Conservation (phyloP, 169 alveolate species). For the Eimeria tenella region DNA sequence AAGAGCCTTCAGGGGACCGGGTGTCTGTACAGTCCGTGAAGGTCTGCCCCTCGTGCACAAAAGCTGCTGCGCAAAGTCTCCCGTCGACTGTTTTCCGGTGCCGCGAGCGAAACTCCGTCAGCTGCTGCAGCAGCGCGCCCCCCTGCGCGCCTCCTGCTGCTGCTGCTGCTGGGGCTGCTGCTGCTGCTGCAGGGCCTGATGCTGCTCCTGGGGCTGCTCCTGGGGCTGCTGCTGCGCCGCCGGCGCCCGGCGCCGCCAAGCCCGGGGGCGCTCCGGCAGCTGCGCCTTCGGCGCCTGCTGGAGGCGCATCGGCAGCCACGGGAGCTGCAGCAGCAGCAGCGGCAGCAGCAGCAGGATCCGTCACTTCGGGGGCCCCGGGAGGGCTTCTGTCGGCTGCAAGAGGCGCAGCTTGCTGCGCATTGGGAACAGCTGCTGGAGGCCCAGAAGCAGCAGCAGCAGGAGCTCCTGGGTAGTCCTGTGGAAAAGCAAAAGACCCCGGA, state of each 20-base stretch:
- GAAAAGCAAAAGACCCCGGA: too few relatives aligned
- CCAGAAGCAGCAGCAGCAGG: too few relatives aligned
- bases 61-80: slow-evolving; percentile 93
- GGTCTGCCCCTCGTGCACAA: slow-evolving; percentile 91
- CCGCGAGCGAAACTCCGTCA: slow-evolving; percentile 91
- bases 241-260: background rate
- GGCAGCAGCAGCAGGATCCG: too few relatives aligned
- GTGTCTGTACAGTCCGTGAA: slow-evolving; percentile 93
- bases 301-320: background rate
- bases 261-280: background rate
- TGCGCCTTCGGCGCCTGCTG: background rate
- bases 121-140: slow-evolving; percentile 81
- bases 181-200: background rate
- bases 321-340: background rate
- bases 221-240: background rate
- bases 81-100: slow-evolving; percentile 93
- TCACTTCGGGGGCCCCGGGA: too few relatives aligned
- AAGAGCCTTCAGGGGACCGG: slow-evolving; percentile 93
- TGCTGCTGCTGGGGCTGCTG: background rate
- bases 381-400: too few relatives aligned
- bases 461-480: too few relatives aligned
- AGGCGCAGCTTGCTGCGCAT: too few relatives aligned
- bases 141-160: slow-evolving; percentile 62
- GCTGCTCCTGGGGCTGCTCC: background rate
- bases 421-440: too few relatives aligned